Conservation (phyloP, 2,329 filamentous ascomycete species). For the Beauveria pseudobassiana region DNA sequence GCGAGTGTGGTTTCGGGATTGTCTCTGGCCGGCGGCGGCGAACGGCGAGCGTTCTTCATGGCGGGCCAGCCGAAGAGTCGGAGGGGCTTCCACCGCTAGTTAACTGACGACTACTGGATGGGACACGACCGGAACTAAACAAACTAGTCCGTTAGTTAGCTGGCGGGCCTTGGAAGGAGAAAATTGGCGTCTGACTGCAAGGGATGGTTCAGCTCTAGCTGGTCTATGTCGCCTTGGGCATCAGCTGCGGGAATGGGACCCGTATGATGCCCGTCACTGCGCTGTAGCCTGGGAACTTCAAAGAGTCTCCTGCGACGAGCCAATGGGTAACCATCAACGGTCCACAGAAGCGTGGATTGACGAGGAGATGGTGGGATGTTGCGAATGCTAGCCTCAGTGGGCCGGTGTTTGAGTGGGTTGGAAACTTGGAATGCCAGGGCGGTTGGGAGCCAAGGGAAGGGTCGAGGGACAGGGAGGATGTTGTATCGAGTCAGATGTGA, state of each 20-base stretch:
- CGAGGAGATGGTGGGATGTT: neutral
- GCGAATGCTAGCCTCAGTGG: constrained; percentile 4
- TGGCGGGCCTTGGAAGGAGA: neutral
- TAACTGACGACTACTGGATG: neutral
- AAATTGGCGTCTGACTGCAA: constrained; percentile 2
- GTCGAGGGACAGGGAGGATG: neutral
- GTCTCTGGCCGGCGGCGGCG: constrained; percentile 1
- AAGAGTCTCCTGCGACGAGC: neutral
- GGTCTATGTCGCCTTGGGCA: neutral
- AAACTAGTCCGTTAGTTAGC: neutral
- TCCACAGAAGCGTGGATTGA: constrained; percentile 4
- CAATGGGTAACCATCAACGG: neutral
- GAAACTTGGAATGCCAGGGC: constrained; percentile 2
- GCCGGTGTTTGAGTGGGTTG: neutral
- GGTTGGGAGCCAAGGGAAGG: neutral
- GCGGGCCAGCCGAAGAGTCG: constrained; percentile 1
- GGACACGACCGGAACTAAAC: neutral
- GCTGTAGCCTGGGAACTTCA: neutral
- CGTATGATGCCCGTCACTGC: neutral
- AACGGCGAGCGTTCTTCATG: constrained; percentile 1
- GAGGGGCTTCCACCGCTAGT: constrained; percentile 5
- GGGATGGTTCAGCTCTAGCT: neutral
- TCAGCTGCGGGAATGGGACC: neutral
- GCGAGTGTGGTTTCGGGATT: neutral
- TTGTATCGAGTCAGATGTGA: neutral